Conservation (phyloP, 2,329 filamentous ascomycete species). For the Phialocephala subalpina region DNA sequence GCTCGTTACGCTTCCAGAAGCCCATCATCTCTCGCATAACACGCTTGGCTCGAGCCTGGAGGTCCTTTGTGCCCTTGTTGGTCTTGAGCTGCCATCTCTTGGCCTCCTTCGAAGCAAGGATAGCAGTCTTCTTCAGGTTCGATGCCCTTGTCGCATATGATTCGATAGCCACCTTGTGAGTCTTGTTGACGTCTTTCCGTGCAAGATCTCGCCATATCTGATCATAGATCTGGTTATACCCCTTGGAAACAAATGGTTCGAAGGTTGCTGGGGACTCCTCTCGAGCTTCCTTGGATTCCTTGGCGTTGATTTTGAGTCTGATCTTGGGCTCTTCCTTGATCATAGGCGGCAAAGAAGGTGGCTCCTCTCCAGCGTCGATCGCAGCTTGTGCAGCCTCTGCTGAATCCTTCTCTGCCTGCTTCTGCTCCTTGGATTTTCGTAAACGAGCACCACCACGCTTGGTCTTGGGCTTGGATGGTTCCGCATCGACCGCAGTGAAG, state of each 20-base stretch:
- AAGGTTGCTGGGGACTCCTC: constrained; percentile 51
- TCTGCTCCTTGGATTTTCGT: constrained; percentile 91
- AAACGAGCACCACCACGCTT: constrained; percentile 66
- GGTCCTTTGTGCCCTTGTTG: constrained; percentile 98
- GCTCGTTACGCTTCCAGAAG: constrained; percentile 99
- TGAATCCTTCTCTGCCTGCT: constrained; percentile 80
- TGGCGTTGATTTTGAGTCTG: constrained; percentile 64
- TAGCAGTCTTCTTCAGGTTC: constrained; percentile 98
- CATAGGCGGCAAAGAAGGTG: constrained; percentile 62
- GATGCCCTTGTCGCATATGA: constrained; percentile 88
- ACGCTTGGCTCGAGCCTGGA: constrained; percentile 94
- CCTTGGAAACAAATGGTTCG: constrained; percentile 78
- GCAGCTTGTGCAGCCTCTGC: constrained; percentile 90
- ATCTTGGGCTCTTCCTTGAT: constrained; percentile 55
- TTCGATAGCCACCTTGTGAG: constrained; percentile 85
- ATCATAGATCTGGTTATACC: constrained; percentile 96
- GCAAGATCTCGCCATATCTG: constrained; percentile 97
- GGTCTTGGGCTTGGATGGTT: constrained; percentile 58
- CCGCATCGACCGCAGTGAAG: constrained; percentile 67
- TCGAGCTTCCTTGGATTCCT: constrained; percentile 50
- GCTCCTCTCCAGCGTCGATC: constrained; percentile 78
- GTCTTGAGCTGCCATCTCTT: constrained; percentile 97
- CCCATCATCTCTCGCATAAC: constrained; percentile 99
- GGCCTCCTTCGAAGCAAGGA: constrained; percentile 95
- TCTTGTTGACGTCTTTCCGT: constrained; percentile 91